These are phyloP conservation scores for Myrica gale DNA, from an alignment of 306 rosid species.

Conservation along the genomic window DNA sequence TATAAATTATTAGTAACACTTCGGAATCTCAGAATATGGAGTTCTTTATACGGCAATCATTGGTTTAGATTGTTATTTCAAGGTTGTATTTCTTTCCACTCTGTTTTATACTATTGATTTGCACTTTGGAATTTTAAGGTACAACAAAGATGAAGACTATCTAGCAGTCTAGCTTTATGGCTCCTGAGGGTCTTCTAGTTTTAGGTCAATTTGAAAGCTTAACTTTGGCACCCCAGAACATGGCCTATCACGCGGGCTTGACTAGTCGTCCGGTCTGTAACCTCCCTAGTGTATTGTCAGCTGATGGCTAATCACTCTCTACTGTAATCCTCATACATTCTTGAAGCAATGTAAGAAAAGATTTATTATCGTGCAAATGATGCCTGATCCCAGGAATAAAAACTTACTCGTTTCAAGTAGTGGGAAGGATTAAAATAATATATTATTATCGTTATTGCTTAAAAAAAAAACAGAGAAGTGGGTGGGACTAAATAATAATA, in stretches of 20 bases:
- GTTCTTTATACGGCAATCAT: not conserved
- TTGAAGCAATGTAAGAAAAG: too few species aligned
- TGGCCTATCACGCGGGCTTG: conserved; percentile 26
- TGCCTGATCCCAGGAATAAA: not conserved
- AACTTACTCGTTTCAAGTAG: not conserved
- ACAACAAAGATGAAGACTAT: not conserved
- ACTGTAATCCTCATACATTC: too few species aligned
- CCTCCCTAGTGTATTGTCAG: too few species aligned
- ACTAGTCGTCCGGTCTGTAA: not conserved
- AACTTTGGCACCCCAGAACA: conserved; percentile 28
- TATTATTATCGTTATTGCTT: too few species aligned
- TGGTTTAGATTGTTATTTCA: not conserved
- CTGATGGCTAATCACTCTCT: too few species aligned
- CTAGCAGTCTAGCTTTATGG: not conserved
- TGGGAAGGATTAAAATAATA: too few species aligned
- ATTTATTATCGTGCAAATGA: not conserved
- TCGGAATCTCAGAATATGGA: not conserved
- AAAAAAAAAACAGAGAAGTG: not conserved
- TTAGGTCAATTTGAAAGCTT: conserved; percentile 35
- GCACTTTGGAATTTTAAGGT: not conserved
- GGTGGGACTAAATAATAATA: not conserved
- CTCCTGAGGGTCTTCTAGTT: too few species aligned
- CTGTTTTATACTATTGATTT: not conserved
- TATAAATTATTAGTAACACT: not conserved
- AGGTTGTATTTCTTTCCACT: not conserved